These are phyloP conservation scores for Urochloa ruziziensis DNA, from an alignment of 176 grass and related monocot species.

Conservation along the genomic window DNA sequence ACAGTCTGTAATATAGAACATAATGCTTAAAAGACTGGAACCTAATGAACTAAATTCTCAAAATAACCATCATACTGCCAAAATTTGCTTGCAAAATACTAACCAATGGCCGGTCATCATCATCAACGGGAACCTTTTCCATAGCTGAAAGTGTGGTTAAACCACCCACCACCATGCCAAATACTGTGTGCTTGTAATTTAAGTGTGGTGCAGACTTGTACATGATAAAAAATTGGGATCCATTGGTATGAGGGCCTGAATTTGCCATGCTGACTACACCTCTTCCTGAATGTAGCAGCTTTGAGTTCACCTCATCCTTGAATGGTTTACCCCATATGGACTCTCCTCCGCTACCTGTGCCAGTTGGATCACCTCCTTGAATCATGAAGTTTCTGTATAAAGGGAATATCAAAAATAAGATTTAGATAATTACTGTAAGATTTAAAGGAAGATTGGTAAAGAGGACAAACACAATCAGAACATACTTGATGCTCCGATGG, in stretches of 20 bases:
- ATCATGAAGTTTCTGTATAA: slow-evolving; percentile 96
- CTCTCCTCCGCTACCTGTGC: slow-evolving; percentile 87
- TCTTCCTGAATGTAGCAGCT: slow-evolving; percentile 86
- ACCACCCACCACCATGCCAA: slow-evolving; percentile 97
- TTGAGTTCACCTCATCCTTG: slow-evolving; percentile 97
- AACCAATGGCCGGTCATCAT: slow-evolving; percentile 88
- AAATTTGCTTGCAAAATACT: slow-evolving; percentile 31
- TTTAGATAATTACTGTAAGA: slow-evolving; percentile 11
- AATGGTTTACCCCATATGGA: slow-evolving; percentile 98
- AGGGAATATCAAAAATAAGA: neutral
- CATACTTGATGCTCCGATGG: slow-evolving; percentile 89
- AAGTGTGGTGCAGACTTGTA: slow-evolving; percentile 92
- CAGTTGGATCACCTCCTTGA: slow-evolving; percentile 97
- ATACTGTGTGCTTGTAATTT: slow-evolving; percentile 96
- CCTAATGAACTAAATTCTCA: neutral
- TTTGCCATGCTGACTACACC: slow-evolving; percentile 98
- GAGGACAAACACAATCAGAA: neutral
- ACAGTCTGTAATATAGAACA: neutral
- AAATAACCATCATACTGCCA: neutral
- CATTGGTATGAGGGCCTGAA: slow-evolving; percentile 87
- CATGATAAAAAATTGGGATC: slow-evolving; percentile 96
- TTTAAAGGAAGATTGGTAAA: neutral
- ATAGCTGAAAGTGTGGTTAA: slow-evolving; percentile 73
- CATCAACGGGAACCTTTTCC: slow-evolving; percentile 95
- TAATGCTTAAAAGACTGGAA: neutral